These are phyloP conservation scores for Tricholoma bakamatsutake DNA, from an alignment of 768 basidiomycete genomes.

Conservation along the genomic window DNA sequence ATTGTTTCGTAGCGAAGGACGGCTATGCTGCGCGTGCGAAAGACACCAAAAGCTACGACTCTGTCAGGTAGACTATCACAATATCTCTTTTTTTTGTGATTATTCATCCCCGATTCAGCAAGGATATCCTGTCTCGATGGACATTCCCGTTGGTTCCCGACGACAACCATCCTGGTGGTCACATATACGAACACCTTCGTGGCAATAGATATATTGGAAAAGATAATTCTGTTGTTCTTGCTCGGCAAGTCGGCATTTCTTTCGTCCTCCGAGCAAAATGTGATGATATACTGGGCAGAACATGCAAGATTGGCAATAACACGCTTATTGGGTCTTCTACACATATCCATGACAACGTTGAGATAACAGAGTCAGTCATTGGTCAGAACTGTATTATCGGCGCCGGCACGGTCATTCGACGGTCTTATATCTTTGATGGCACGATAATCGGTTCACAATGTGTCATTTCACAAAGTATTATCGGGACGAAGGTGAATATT, in stretches of 20 bases:
- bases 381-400: slow-evolving; percentile 75
- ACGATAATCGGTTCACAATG: slow-evolving; percentile 66
- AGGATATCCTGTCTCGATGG: slow-evolving; percentile 90
- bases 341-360: slow-evolving; percentile 58
- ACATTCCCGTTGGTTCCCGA: slow-evolving; percentile 96
- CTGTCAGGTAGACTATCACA: slow-evolving; percentile 58
- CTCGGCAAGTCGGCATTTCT: slow-evolving; percentile 50
- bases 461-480: slow-evolving; percentile 69
- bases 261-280: neutral
- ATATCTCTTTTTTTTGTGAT: neutral
- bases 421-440: slow-evolving; percentile 83
- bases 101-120: slow-evolving; percentile 41
- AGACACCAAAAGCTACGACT: slow-evolving; percentile 89
- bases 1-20: slow-evolving; percentile 82
- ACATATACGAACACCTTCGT: slow-evolving; percentile 77
- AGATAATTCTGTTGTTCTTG: slow-evolving; percentile 69
- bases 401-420: slow-evolving; percentile 54
- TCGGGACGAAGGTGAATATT: slow-evolving; percentile 74
- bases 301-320: slow-evolving; percentile 75
- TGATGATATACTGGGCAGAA: slow-evolving; percentile 38
- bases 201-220: slow-evolving; percentile 88
- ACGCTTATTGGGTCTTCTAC: slow-evolving; percentile 81
- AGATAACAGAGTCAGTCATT: slow-evolving; percentile 69
- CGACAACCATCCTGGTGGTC: slow-evolving; percentile 81
- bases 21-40: slow-evolving; percentile 92